Percentiles rank a stretch among this genome's conserved stretches.
phyloP scores from a whole-genome alignment of 2,329 filamentous ascomycete species.

The Colletotrichum coccodes region DNA sequence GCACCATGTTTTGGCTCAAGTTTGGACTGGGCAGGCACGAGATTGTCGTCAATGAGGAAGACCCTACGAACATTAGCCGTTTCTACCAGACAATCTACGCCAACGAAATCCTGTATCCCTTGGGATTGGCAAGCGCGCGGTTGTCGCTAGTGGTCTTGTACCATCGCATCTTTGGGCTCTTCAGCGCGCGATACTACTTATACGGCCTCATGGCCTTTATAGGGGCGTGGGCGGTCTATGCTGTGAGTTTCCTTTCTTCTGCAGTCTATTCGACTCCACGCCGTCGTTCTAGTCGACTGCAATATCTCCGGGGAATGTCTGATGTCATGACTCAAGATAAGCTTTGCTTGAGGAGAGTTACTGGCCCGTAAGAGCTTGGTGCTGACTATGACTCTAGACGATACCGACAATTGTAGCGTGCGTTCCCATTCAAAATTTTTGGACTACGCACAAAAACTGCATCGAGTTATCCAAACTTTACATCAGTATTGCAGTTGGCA shows the following conservation, averaged over 20 bases:
- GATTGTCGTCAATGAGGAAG: conserved; percentile 16
- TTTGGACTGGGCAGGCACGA: conserved; percentile 26
- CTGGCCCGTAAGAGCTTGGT: rapidly evolving
- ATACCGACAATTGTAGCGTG: conserved; percentile 23
- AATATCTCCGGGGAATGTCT: too few relatives aligned
- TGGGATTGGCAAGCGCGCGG: conserved; percentile 6
- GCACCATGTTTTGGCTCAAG: conserved; percentile 25
- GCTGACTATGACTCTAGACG: conserved; percentile 3
- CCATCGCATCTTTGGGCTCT: conserved; percentile 26
- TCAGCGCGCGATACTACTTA: conserved; percentile 17
- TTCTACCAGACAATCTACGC: conserved; percentile 30
- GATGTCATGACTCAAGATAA: too few relatives aligned
- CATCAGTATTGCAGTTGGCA: conserved; percentile 27
- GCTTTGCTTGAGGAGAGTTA: too few relatives aligned
- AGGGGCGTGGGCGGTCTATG: conserved; percentile 18
- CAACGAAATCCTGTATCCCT: conserved; percentile 23
- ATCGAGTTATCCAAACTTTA: conserved; percentile 21
- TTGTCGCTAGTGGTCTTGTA: conserved; percentile 25
- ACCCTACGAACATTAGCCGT: conserved; percentile 9
- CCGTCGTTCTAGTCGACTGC: too few relatives aligned
- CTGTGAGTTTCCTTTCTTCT: background rate
- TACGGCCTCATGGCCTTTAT: conserved; percentile 24
- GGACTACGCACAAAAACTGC: conserved; percentile 27
- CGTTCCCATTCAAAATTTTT: conserved; percentile 18
- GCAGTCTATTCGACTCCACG: too few relatives aligned